A percentile compares a stretch with the other conserved stretches of the same genome.
These are phyloP conservation scores for Parastagonospora nodorum DNA, from an alignment of 2,329 filamentous ascomycete species.

Conservation along the genomic window DNA sequence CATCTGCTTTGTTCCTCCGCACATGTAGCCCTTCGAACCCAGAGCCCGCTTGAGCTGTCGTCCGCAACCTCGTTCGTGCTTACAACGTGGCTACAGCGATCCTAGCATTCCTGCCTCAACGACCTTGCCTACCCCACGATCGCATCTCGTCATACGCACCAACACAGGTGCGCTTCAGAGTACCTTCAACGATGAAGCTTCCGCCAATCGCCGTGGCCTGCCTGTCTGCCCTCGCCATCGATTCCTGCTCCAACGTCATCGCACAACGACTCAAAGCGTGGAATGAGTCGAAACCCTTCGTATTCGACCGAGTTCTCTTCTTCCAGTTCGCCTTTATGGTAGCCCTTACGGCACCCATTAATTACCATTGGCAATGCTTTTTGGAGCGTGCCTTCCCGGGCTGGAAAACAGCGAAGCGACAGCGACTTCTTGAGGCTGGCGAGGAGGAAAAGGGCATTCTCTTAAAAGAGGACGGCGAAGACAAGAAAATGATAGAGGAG, in stretches of 20 bases:
- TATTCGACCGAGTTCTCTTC: conserved; percentile 45
- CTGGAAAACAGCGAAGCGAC: conserved; percentile 34
- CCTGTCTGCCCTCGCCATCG: conserved; percentile 42
- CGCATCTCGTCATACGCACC: background rate
- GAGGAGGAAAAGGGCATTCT: conserved; percentile 38
- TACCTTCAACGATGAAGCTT: conserved; percentile 27
- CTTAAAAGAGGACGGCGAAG: conserved; percentile 32
- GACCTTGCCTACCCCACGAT: background rate
- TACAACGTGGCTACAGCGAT: too few relatives aligned
- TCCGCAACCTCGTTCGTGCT: too few relatives aligned
- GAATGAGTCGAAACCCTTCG: conserved; percentile 40
- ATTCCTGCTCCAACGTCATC: conserved; percentile 45
- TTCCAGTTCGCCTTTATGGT: conserved; percentile 62
- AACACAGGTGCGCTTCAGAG: background rate
- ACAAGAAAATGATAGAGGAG: conserved; percentile 32
- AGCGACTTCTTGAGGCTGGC: conserved; percentile 17
- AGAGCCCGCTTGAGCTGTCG: too few relatives aligned
- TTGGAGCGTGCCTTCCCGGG: conserved; percentile 78
- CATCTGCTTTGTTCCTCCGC: too few relatives aligned
- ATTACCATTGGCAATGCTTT: conserved; percentile 84
- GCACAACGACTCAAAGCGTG: conserved; percentile 45
- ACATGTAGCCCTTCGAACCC: too few relatives aligned
- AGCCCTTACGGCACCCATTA: conserved; percentile 74
- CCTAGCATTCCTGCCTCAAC: background rate
- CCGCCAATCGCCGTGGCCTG: conserved; percentile 42